Base-by-base conservation (phyloP, 495 filamentous ascomycete genomes). In the Glutinoglossum americanum region DNA sequence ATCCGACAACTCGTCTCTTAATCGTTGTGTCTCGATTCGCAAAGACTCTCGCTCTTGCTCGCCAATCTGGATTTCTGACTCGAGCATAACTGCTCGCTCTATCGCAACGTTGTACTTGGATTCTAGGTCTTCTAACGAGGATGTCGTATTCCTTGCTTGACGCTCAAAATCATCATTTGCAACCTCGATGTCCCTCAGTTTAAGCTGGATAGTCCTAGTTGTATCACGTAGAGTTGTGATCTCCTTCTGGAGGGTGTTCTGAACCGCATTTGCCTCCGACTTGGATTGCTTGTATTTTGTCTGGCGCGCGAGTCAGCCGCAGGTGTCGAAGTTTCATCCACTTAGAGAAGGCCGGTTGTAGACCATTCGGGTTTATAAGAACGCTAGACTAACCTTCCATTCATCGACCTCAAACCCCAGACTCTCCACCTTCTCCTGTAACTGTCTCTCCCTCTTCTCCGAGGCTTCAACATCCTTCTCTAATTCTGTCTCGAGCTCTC, bases 141-240 rank as follows among this genome's bases (percentile, higher is more conserved):
- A 94, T 19, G 84, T 85, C 19, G 87, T 94, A 64, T 94, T 87
- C 59, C 92, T 80, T 59, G 90, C 89, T 70, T 97, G 89, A 58
- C 89, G 82, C 70, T 98, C 92, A 66, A 88, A 95, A 67, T 98
- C 92, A 75, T 98, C 92, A 69, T 98, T 98, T 61, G 85, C 84
- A 35, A 98, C 93, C 68, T 98, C 92, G 60, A 92, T 95, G 64
- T 98, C 93, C 59, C 92, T 81, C 54, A 98, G 69, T 67, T 77
- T 84, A 48, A 94, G 73, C 64, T 89, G 83, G 51, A 95, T 66
- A 23, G 84, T 81, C 61, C 93, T 74, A 66, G 87, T 90, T 23
- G 80, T 65, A 47, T 97, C 90, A 60, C 92, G 83, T 59, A 98
- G 74, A 8, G 75, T 80, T 5, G 92, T 98, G 61, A 98, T 87